phyloP scores from a whole-genome alignment of 768 basidiomycete genomes.

The Holtermanniella nyarrowii region DNA sequence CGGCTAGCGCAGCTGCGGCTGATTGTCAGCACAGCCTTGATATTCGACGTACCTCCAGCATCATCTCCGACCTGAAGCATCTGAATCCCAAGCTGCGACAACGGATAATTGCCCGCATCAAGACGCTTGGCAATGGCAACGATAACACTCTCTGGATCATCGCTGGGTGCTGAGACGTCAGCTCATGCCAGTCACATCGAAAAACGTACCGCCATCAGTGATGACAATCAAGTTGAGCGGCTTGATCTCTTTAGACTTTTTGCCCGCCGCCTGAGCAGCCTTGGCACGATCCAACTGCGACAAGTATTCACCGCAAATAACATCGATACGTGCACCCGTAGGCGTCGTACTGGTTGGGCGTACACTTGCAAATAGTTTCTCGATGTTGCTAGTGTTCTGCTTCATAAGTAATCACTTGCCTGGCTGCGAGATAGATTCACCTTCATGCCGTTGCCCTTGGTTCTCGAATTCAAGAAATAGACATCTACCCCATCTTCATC shows the following conservation, averaged over 20 bases:
- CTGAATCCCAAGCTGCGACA: slow-evolving; percentile 57
- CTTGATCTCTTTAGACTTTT: slow-evolving; percentile 20
- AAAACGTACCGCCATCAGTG: slow-evolving; percentile 31
- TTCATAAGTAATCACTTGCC: not conserved
- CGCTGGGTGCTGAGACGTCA: slow-evolving; percentile 44
- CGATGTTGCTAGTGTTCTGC: slow-evolving; percentile 24
- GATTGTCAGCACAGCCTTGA: not conserved
- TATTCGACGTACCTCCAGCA: slow-evolving; percentile 16
- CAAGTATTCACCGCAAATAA: slow-evolving; percentile 34
- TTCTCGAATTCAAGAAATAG: slow-evolving; percentile 32
- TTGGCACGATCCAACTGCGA: slow-evolving; percentile 17
- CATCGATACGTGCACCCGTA: slow-evolving; percentile 24
- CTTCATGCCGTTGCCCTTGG: slow-evolving; percentile 29
- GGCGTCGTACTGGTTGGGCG: slow-evolving; percentile 31
- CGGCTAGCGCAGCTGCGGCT: slow-evolving; percentile 44
- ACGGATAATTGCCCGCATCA: slow-evolving; percentile 48
- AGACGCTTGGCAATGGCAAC: slow-evolving; percentile 45
- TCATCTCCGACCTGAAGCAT: slow-evolving; percentile 59
- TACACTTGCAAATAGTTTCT: slow-evolving; percentile 30
- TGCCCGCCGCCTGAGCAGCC: not conserved
- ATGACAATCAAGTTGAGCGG: slow-evolving; percentile 34
- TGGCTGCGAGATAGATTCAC: slow-evolving; percentile 6
- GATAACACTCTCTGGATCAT: slow-evolving; percentile 41
- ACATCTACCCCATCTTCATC: slow-evolving; percentile 33
- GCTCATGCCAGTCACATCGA: too few relatives aligned